Evolutionary conservation across 2,329 filamentous ascomycete genomes (phyloP), one percentile per base, ranked within the genome.

Genomic region (Orbilia javanica): DNA sequence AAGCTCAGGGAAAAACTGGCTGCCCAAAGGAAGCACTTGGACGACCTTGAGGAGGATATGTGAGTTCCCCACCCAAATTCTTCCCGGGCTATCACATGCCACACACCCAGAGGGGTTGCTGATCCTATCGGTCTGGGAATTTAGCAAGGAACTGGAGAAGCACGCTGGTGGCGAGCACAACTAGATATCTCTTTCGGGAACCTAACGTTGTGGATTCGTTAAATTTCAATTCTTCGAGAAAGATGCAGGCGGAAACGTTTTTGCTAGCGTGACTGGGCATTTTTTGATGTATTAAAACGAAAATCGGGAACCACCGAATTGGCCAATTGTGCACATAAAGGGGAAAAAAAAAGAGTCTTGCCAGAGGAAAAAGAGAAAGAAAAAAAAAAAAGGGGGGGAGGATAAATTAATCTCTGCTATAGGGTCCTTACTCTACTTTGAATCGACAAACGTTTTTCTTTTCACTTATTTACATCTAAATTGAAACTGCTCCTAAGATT

Each of bases 11-110:
- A 88, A 86, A 90, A 89, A 84, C 88, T 97, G 80, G 83, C 85
- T 80, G 90, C 93, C 85, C 93, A 97, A 87, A 90, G 93, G 85
- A 86, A 90, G 81, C 93, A 97, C 87, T 89, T 97, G 81, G 88
- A 95, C 83, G 91, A 94, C 84, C 90, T 97, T 79, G 90, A 93
- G 46, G 60, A 67, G 20, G 67, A 67, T 29, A 78, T 78, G 74
- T 72, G 27, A 55, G 73, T 69, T 39, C n/a, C 15, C n/a, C 22
- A 13, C 46, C 29, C 10, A 29, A 6, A 27, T 4, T 15, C 15
- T 15, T 15, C 20, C 11, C 27, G 27, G 42, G 10, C 4, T 55
- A 22, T 42, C 15, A 31, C 25, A 15, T 48, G 25, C 6, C 22
- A 15, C 11, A 10, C 4, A 4, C 42, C 25, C 11, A 31, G 15